Conservation (phyloP, 371 early-diverging fungal species). For the Syncephalastrum monosporum region DNA sequence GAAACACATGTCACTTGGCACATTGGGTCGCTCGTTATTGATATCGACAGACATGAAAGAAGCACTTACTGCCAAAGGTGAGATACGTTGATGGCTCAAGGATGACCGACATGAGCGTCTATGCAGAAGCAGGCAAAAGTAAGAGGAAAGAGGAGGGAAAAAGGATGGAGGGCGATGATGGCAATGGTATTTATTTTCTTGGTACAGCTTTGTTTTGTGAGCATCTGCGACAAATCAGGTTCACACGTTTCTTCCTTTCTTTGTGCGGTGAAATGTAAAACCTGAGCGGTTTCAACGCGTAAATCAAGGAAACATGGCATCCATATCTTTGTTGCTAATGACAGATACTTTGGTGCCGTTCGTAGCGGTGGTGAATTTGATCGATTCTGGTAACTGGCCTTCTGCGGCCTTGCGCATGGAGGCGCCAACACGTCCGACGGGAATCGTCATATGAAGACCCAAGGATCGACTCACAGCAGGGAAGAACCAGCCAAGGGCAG, state of each 20-base stretch:
- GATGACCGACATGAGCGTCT: constrained; percentile 6
- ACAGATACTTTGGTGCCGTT: constrained; percentile 6
- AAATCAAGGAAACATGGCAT: neutral
- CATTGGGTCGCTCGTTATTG: no score
- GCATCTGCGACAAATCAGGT: constrained; percentile 1
- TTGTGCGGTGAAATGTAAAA: neutral
- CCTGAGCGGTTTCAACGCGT: neutral
- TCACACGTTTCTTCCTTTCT: neutral
- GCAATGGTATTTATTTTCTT: constrained; percentile 5
- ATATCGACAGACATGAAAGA: neutral
- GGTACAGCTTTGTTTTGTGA: neutral
- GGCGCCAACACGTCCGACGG: constrained; percentile 27
- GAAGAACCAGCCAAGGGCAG: constrained; percentile 10
- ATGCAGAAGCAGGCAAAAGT: constrained; percentile 9
- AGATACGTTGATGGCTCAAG: constrained; percentile 3
- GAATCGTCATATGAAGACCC: constrained; percentile 14
- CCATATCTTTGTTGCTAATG: constrained; percentile 14
- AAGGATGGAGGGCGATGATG: neutral
- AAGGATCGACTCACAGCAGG: constrained; percentile 18
- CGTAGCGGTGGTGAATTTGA: neutral
- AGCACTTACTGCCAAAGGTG: constrained; percentile 7
- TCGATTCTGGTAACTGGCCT: neutral
- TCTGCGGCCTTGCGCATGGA: constrained; percentile 34
- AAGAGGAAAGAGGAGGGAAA: neutral
- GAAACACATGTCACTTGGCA: no score